Evolutionary conservation across 2,329 filamentous ascomycete species (phyloP), one percentile per base, ranked within the genome.

Genomic region (Apiospora malaysiana): DNA sequence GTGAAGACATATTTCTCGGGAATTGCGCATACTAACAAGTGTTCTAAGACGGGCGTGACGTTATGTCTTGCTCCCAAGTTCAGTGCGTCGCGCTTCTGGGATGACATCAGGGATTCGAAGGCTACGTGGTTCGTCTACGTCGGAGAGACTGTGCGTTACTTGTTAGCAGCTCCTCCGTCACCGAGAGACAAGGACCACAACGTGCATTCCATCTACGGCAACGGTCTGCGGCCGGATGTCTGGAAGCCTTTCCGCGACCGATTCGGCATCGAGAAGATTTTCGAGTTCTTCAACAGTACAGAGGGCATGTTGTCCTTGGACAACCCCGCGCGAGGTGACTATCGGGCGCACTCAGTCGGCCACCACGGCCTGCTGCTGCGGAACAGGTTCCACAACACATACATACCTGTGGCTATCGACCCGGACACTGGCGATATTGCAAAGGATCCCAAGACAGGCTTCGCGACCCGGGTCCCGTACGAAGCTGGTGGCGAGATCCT

Each of bases 271-370:
- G 81, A 85, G 16, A 85, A 87, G 40, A 88, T 95, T 1, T 84
- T 83, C 72, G 93, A 95, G 79, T 94, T 95, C 81, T 95, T 94
- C 85, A 93, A 92, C 78, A 92, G 90, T 71, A 93, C 91, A 1
- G 93, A 95, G 80, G 91, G 92, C 42, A 85, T 93, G 68, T 87
- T 94, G 75, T 79, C 80, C 0, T 82, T 94, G 12, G 80, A 89
- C 70, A 93, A 92, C 76, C 79, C 85, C 27, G 88, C 87, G 69
- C 83, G 85, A 69, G 88, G 92, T 1, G 89, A 90, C 32, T 94
- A 90, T 78, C 84, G 87, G 4, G 85, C 88, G 8, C 86, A 88
- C 5, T 85, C 87, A 40, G 91, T 95, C 2, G 93, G 92, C 1
- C 91, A 94, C 75, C 91, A 94, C 75, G 93, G 93, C 2, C 79